phyloP scores from a whole-genome alignment of 2,329 filamentous ascomycete genomes.

The Arthrobotrys iridis region DNA sequence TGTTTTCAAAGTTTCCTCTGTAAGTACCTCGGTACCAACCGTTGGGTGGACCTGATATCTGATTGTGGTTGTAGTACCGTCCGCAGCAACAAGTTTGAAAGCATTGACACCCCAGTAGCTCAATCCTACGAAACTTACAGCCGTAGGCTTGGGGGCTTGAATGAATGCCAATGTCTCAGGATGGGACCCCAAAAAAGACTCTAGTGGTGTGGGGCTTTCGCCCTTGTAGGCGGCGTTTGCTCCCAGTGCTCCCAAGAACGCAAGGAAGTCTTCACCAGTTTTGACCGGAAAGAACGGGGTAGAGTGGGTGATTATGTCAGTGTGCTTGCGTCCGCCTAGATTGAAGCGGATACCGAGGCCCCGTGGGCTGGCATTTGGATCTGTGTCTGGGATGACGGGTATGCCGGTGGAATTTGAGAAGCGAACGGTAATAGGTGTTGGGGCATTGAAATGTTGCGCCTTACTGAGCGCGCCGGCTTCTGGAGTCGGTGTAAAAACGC shows the following conservation, averaged over 20 bases:
- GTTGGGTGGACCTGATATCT: constrained; percentile 66
- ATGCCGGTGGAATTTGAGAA: constrained; percentile 68
- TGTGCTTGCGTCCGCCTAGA: constrained; percentile 65
- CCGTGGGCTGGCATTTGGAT: constrained; percentile 65
- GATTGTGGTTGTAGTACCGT: constrained; percentile 64
- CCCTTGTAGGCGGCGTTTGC: constrained; percentile 17
- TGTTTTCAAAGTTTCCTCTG: constrained; percentile 60
- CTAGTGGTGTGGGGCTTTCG: constrained; percentile 58
- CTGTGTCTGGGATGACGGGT: constrained; percentile 66
- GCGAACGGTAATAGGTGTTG: constrained; percentile 65
- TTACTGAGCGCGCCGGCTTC: constrained; percentile 63
- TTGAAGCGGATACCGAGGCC: constrained; percentile 66
- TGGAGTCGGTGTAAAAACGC: constrained; percentile 66
- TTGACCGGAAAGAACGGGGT: constrained; percentile 67
- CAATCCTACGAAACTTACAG: constrained; percentile 65
- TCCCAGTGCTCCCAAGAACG: constrained; percentile 13
- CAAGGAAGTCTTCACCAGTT: constrained; percentile 66
- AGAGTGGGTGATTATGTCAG: constrained; percentile 68
- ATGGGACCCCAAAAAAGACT: constrained; percentile 64
- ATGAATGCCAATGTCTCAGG: constrained; percentile 66
- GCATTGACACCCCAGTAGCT: constrained; percentile 66
- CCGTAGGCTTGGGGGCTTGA: constrained; percentile 65
- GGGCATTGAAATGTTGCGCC: constrained; percentile 65
- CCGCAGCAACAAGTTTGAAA: constrained; percentile 63
- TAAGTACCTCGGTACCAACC: constrained; percentile 62